Evolutionary conservation across 164 flowering plant species (phyloP).

Genomic region (Tinospora cordifolia): DNA sequence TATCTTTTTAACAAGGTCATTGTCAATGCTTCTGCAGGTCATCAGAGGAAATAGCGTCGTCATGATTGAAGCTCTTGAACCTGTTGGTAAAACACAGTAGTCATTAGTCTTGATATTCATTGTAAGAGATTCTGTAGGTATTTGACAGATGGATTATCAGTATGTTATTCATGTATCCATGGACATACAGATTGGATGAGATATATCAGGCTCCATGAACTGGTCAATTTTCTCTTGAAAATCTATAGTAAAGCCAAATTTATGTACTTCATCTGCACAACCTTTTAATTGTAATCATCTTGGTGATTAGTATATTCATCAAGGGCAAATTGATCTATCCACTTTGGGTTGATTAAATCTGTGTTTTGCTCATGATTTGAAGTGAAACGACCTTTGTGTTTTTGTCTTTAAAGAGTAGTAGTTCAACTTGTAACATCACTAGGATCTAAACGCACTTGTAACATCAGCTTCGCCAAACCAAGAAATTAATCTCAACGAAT

Average conservation of each 20-base stretch:
- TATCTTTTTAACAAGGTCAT: background rate
- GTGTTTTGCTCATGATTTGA: too few relatives aligned
- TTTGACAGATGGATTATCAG: background rate
- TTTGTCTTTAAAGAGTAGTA: too few relatives aligned
- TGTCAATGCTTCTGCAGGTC: constrained; percentile 10
- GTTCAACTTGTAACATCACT: too few relatives aligned
- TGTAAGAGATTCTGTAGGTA: background rate
- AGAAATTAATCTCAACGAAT: too few relatives aligned
- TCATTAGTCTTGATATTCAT: background rate
- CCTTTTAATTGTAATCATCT: too few relatives aligned
- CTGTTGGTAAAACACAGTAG: constrained; percentile 14
- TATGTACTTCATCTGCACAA: background rate
- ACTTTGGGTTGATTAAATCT: too few relatives aligned
- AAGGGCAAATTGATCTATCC: too few relatives aligned
- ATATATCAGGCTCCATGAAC: background rate
- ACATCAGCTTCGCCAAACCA: too few relatives aligned
- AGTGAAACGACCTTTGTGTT: too few relatives aligned
- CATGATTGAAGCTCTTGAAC: constrained; percentile 22
- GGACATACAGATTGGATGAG: background rate
- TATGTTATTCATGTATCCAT: background rate
- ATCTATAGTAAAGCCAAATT: background rate
- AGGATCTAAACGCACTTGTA: too few relatives aligned
- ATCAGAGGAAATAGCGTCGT: constrained; percentile 23
- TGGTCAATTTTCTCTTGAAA: background rate
- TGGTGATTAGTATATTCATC: too few relatives aligned